A percentile compares a stretch with the other conserved stretches of the same genome.
Evolutionary conservation across 2,329 filamentous ascomycete genomes (phyloP).

Genomic region (Claviceps sp.): DNA sequence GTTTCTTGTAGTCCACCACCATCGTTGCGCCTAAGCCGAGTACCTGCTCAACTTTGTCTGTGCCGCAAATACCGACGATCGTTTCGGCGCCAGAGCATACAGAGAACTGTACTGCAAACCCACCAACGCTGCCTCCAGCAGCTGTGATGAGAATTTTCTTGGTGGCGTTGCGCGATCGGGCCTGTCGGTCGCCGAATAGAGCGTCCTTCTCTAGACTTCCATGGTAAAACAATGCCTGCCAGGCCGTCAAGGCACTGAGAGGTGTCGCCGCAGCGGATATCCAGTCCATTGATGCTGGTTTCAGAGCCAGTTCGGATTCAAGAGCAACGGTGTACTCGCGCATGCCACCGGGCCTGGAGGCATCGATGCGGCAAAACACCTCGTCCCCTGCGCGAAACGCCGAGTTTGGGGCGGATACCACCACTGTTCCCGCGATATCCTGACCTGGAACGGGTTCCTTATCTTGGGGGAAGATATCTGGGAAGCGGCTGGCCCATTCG

Average conservation of each 20-base stretch:
- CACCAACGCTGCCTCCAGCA: slow-evolving; percentile 25
- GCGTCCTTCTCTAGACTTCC: slow-evolving; percentile 17
- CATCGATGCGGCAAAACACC: slow-evolving; percentile 20
- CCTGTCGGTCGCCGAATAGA: slow-evolving; percentile 15
- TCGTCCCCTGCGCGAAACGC: slow-evolving; percentile 22
- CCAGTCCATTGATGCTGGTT: slow-evolving; percentile 20
- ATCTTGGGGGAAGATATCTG: slow-evolving; percentile 9
- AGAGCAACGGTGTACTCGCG: slow-evolving; percentile 20
- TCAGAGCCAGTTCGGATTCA: slow-evolving; percentile 20
- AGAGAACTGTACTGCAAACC: slow-evolving; percentile 26
- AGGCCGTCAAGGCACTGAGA: slow-evolving; percentile 27
- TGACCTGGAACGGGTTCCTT: slow-evolving; percentile 21
- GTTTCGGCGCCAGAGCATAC: slow-evolving; percentile 19
- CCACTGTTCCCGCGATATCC: slow-evolving; percentile 26
- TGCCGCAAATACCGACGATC: slow-evolving; percentile 22
- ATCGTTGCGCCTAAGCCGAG: slow-evolving; percentile 22
- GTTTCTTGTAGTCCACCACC: slow-evolving; percentile 22
- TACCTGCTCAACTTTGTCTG: slow-evolving; percentile 17
- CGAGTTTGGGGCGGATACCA: slow-evolving; percentile 14
- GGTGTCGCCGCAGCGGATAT: slow-evolving; percentile 23
- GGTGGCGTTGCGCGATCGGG: slow-evolving; percentile 14
- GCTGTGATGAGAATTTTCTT: slow-evolving; percentile 25
- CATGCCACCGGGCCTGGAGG: slow-evolving; percentile 15
- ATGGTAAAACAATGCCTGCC: slow-evolving; percentile 26
- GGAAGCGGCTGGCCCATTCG: slow-evolving; percentile 15